These are phyloP conservation scores for Phaeosphaeria sp. DNA, from an alignment of 2,329 filamentous ascomycete genomes.

Conservation along the genomic window DNA sequence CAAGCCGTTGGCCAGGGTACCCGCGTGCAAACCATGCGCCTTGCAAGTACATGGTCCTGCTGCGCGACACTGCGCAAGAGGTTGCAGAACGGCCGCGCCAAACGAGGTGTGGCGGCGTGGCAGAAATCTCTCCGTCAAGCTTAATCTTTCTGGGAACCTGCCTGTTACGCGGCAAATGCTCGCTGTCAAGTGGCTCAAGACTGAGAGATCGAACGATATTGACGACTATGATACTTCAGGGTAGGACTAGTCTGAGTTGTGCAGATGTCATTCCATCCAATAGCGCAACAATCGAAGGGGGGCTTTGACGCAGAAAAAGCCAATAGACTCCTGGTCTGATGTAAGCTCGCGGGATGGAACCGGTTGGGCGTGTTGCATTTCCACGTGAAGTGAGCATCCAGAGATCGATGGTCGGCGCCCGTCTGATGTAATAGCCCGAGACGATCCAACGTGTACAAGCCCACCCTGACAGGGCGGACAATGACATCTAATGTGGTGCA, in stretches of 20 bases:
- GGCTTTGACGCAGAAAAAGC: neutral
- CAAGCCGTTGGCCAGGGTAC: neutral
- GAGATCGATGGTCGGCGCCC: conserved; percentile 12
- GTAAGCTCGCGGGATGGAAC: conserved; percentile 28
- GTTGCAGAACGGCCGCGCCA: conserved; percentile 18
- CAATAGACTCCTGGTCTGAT: conserved; percentile 1
- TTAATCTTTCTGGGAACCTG: conserved; percentile 15
- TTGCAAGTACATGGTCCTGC: neutral
- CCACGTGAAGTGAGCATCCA: conserved; percentile 1
- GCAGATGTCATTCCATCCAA: neutral
- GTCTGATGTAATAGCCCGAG: conserved; percentile 16
- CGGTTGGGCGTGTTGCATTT: conserved; percentile 19
- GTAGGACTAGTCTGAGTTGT: neutral
- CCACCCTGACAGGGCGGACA: conserved; percentile 2
- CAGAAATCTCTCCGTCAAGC: conserved; percentile 28
- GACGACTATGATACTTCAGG: neutral
- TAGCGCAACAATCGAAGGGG: neutral
- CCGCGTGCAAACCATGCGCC: neutral
- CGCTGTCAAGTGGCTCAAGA: neutral
- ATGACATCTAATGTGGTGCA: neutral
- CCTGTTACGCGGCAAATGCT: conserved; percentile 2
- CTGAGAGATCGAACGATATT: neutral
- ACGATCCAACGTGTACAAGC: neutral
- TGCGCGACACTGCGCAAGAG: conserved; percentile 15
- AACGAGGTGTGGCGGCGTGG: conserved; percentile 27